Base-by-base conservation (phyloP, 2,329 filamentous ascomycete species). In the Colletotrichum euphorbiae region DNA sequence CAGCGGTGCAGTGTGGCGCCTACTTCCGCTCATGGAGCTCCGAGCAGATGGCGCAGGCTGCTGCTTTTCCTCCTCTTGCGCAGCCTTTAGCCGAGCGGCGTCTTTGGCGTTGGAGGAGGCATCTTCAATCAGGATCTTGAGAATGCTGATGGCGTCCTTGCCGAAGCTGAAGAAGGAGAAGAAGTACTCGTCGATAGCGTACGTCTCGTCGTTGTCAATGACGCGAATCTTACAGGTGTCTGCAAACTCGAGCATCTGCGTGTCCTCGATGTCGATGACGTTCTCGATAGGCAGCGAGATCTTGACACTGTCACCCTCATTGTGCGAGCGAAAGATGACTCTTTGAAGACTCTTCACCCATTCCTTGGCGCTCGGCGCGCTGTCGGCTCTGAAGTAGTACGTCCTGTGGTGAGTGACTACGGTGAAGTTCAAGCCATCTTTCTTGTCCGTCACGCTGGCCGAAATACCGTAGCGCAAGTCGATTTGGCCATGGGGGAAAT, bases 141-240 rank as follows among this genome's bases (percentile, higher is more conserved):
- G 83, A 2, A 96, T 87, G 56, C 90, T 89, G 70, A 97, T 88
- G 13, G 93, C 95, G 73, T 97, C 93, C 74, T 92, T 90, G 6
- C 94, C 94, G 70, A 90, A 90, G 72, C 89, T 91, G 77, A 98
- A 97, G 80, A 98, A 98, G 0, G 94, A 96, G 78, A 99, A 98
- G 77, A 97, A 98, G 77, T 98, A 98, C 89, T 99, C 96, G 74
- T 99, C 96, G 71, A 98, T 93, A 3, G 94, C 94, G 79, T 92
- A 98, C 0, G 93, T 97, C 78, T 98, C 95, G 71, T 96, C 93
- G 71, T 94, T 97, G 75, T 98, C 94, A 64, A 98, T 90, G 48
- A 98, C 93, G 42, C 93, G 89, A 70, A 99, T 90, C 79, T 97
- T 98, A 81, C 97, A 91, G 0, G 96, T 98, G 70, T 98, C 93